phyloP scores from a whole-genome alignment of 768 basidiomycete genomes.

The Collybia sordida region DNA sequence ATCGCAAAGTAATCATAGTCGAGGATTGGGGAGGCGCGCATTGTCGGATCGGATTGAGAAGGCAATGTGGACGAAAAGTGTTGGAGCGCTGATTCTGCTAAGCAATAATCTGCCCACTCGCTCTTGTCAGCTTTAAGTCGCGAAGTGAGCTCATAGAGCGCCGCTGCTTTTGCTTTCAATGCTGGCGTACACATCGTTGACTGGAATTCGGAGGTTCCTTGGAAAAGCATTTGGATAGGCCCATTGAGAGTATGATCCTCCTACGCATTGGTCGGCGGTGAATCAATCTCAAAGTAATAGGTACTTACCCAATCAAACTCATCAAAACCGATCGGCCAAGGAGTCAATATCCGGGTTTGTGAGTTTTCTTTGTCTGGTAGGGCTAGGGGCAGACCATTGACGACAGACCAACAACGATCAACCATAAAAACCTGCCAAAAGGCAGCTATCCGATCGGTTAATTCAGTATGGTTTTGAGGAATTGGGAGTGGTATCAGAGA shows the following conservation, averaged over 20 bases:
- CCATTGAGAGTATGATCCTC: slow-evolving; percentile 12
- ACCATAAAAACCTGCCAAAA: slow-evolving; percentile 67
- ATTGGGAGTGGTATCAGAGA: slow-evolving; percentile 28
- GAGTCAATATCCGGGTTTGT: slow-evolving; percentile 50
- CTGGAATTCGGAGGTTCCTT: slow-evolving; percentile 21
- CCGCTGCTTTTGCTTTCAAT: slow-evolving; percentile 50
- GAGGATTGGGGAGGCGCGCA: background rate
- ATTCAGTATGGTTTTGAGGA: slow-evolving; percentile 39
- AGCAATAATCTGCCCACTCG: slow-evolving; percentile 25
- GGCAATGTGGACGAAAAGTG: slow-evolving; percentile 38
- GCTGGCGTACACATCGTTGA: slow-evolving; percentile 31
- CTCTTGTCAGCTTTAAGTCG: slow-evolving; percentile 36
- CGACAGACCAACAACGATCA: slow-evolving; percentile 61
- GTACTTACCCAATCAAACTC: slow-evolving; percentile 13
- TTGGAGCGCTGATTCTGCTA: slow-evolving; percentile 44
- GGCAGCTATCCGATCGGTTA: slow-evolving; percentile 46
- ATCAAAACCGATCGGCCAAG: slow-evolving; percentile 41
- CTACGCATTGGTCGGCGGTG: slow-evolving; percentile 10
- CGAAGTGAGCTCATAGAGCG: slow-evolving; percentile 53
- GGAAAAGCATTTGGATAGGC: slow-evolving; percentile 26
- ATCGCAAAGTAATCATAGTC: slow-evolving; percentile 15
- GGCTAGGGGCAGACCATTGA: slow-evolving; percentile 51
- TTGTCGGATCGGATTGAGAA: background rate
- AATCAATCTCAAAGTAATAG: slow-evolving; percentile 2
- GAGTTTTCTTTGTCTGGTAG: slow-evolving; percentile 50